Evolutionary conservation across 2,329 filamentous ascomycete species (phyloP).

Genomic region (Bipolaris gigantea): DNA sequence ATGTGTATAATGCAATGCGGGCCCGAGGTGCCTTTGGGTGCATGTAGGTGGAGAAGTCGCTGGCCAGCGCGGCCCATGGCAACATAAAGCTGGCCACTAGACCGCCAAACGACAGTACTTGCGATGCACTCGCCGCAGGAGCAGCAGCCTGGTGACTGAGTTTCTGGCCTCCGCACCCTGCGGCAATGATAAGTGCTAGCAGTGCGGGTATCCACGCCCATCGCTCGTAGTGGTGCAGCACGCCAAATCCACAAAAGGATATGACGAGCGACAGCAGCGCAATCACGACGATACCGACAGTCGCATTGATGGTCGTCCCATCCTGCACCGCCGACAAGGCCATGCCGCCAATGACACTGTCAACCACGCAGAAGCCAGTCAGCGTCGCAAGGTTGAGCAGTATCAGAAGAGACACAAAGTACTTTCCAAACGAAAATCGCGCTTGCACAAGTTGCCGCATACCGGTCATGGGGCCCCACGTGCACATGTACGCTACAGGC

Average conservation of each 20-base stretch:
- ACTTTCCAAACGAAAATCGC: constrained; percentile 60
- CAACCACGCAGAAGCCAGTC: constrained; percentile 65
- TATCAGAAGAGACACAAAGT: constrained; percentile 62
- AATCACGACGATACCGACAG: constrained; percentile 64
- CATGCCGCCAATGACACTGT: constrained; percentile 63
- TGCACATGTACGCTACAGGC: constrained; percentile 60
- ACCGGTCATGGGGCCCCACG: constrained; percentile 63
- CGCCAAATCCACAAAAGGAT: constrained; percentile 62
- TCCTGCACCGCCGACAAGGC: constrained; percentile 40
- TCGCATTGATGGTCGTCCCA: constrained; percentile 51
- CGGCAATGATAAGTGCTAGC: constrained; percentile 58
- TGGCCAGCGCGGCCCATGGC: constrained; percentile 62
- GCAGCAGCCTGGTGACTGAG: constrained; percentile 54
- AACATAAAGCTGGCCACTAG: constrained; percentile 66
- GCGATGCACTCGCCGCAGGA: constrained; percentile 49
- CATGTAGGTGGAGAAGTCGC: constrained; percentile 65
- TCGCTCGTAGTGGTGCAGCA: constrained; percentile 60
- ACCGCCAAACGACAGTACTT: constrained; percentile 61
- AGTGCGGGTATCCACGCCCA: constrained; percentile 61
- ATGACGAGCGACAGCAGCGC: constrained; percentile 60
- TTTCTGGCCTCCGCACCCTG: constrained; percentile 56
- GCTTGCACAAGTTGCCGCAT: constrained; percentile 69
- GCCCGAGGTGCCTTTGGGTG: constrained; percentile 57
- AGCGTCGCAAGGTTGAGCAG: constrained; percentile 65
- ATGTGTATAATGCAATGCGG: constrained; percentile 59